These are phyloP conservation scores for Debaryomyces maramus DNA, from an alignment of 805 yeast genomes.

Conservation along the genomic window DNA sequence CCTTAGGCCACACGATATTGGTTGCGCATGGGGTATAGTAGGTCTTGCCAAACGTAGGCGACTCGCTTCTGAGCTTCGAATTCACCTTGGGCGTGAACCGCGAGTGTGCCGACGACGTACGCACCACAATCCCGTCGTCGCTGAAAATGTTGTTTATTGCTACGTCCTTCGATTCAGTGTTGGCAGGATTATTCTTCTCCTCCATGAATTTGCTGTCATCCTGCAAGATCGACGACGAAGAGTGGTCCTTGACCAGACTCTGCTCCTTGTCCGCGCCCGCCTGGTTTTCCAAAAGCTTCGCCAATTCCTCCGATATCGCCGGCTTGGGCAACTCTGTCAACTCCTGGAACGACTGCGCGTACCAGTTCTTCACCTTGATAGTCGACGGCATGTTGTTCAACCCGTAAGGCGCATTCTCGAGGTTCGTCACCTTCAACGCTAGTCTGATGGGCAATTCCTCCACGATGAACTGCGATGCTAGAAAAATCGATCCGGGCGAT, in stretches of 20 bases:
- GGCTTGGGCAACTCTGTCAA: conserved; percentile 67
- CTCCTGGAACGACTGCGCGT: conserved; percentile 86
- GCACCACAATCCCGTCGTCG: conserved; percentile 53
- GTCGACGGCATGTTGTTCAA: conserved; percentile 74
- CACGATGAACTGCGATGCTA: conserved; percentile 81
- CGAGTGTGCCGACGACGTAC: conserved; percentile 20
- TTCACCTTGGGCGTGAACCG: conserved; percentile 10
- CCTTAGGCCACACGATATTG: conserved; percentile 67
- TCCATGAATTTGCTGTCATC: conserved; percentile 7
- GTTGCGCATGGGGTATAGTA: conserved; percentile 57
- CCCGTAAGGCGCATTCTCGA: conserved; percentile 77
- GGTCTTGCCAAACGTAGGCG: conserved; percentile 44
- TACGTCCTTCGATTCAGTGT: conserved; percentile 30
- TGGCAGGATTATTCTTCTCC: conserved; percentile 27
- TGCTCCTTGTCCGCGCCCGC: not conserved
- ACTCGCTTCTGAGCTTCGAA: conserved; percentile 16
- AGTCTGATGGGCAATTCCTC: conserved; percentile 85
- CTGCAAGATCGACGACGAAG: not conserved
- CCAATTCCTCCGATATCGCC: conserved; percentile 42
- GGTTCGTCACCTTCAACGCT: conserved; percentile 82
- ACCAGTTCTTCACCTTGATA: conserved; percentile 79
- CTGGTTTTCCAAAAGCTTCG: conserved; percentile 27
- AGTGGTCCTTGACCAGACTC: not conserved
- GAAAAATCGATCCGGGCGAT: conserved; percentile 71
- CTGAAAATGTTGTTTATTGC: conserved; percentile 41